Conservation (phyloP, 208 protist genomes). For the Leptomonas pyrrhocoris region DNA sequence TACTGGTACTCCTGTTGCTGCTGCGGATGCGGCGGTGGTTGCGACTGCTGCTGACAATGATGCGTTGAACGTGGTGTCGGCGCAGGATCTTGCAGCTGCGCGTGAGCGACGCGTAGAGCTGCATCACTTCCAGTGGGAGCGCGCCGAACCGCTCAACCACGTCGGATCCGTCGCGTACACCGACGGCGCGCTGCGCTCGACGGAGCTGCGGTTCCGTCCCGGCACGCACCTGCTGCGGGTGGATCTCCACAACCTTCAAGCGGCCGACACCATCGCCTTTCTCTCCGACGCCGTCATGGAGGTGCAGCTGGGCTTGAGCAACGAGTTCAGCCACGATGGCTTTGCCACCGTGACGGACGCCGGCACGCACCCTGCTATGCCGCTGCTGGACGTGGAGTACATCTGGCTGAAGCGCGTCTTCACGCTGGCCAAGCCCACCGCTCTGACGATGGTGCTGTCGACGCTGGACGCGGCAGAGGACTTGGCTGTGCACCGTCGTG, state of each 20-base stretch:
- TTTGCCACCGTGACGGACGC: slow-evolving; percentile 65
- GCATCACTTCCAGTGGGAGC: slow-evolving; percentile 69
- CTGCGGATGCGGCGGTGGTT: background rate
- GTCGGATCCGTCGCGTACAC: slow-evolving; percentile 46
- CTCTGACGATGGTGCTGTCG: slow-evolving; percentile 61
- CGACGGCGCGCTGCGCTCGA: slow-evolving; percentile 41
- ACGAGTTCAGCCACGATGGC: slow-evolving; percentile 37
- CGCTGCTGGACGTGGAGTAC: slow-evolving; percentile 43
- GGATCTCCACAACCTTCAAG: slow-evolving; percentile 48
- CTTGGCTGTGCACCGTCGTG: slow-evolving; percentile 41
- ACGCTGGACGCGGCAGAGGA: slow-evolving; percentile 61
- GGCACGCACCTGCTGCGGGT: slow-evolving; percentile 74
- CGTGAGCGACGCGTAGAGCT: slow-evolving; percentile 40
- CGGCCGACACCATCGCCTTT: slow-evolving; percentile 47
- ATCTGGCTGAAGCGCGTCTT: slow-evolving; percentile 87
- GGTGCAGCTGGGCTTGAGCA: slow-evolving; percentile 39
- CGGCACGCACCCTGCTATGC: slow-evolving; percentile 49
- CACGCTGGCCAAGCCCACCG: slow-evolving; percentile 55
- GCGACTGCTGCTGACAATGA: background rate
- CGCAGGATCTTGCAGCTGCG: background rate
- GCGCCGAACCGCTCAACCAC: slow-evolving; percentile 63
- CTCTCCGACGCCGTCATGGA: slow-evolving; percentile 52
- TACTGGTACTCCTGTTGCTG: too few relatives aligned
- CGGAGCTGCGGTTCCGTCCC: slow-evolving; percentile 38
- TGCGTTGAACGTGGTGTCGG: background rate